These are phyloP conservation scores for Suillus plorans DNA, from an alignment of 768 basidiomycete species.

Conservation along the genomic window DNA sequence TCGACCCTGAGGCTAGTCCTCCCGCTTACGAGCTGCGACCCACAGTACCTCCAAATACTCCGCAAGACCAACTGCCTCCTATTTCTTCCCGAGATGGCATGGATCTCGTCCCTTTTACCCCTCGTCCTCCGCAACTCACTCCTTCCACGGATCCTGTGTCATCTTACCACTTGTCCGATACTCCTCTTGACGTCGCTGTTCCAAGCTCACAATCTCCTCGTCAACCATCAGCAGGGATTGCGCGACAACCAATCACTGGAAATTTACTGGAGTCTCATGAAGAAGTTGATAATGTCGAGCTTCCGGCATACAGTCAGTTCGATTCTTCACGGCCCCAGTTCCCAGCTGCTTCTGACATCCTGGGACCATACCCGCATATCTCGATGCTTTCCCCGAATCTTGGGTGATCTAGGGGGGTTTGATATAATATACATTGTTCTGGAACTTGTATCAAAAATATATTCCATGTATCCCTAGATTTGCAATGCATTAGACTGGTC, in stretches of 20 bases:
- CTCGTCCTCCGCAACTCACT: not conserved
- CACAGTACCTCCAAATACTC: not conserved
- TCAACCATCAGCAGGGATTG: not conserved
- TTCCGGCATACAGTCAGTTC: slow-evolving; percentile 29
- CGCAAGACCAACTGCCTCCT: not conserved
- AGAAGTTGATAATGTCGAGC: slow-evolving; percentile 12
- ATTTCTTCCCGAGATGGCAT: not conserved
- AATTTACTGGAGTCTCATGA: slow-evolving; percentile 2
- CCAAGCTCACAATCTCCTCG: not conserved
- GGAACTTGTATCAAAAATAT: not conserved
- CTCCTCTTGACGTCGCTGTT: not conserved
- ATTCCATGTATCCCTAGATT: not conserved
- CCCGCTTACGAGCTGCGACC: slow-evolving; percentile 17
- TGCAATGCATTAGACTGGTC: not conserved
- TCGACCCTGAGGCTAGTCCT: slow-evolving; percentile 14
- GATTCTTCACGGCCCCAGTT: slow-evolving; percentile 22
- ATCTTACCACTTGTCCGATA: not conserved
- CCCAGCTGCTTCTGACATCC: slow-evolving; percentile 15
- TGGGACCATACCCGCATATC: slow-evolving; percentile 30
- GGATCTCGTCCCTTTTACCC: not conserved
- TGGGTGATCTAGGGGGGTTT: not conserved
- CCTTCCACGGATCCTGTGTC: not conserved
- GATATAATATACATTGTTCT: not conserved
- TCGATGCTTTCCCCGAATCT: slow-evolving; percentile 11
- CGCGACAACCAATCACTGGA: not conserved